Evolutionary conservation across 2,329 filamentous ascomycete genomes (phyloP), one percentile per base, ranked within the genome.

Genomic region (Fusarium luffae): DNA sequence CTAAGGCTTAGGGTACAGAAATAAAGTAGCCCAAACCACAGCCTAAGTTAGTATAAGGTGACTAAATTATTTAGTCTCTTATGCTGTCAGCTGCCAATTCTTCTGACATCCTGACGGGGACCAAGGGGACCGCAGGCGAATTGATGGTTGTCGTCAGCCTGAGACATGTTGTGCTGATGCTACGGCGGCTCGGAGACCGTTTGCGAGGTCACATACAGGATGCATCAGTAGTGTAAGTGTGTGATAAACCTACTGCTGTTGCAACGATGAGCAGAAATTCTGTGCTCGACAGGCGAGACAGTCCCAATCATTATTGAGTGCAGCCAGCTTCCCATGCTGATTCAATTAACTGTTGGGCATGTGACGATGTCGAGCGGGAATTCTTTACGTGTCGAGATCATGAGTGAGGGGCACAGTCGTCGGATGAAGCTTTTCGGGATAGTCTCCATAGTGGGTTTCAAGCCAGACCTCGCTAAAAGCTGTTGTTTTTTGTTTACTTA

Each of bases 401-500:
- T 16, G 21, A 9, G 23, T 7, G 28, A 30, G 40, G 25, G n/a
- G 19, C 14, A 54, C 16, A 21, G 32, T 27, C 23, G 34, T 42
- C 16, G 25, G 28, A 57, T 67, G 66, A 69, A 27, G 66, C 28
- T 46, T 58, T 51, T 66, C 43, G 30, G 42, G 48, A 66, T 66
- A 66, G 63, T 55, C 46, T 55, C 48, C 48, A 66, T 46, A 66
- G 47, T 66, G 54, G 61, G 23, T 25, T 57, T 40, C 21, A 49
- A 50, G 18, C 19, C 62, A 46, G 61, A 61, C 18, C 30, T 28
- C 55, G 41, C 55, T 43, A 62, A 40, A 40, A 47, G 21, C 10
- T 63, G 57, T 52, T 67, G 64, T 67, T 67, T 62, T 58, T 59
- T 50, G 48, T 46, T 63, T 46, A 63, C 48, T 49, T 57, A 21